These are phyloP conservation scores for Gnaphalium uliginosum DNA, from an alignment of 129 eudicot species.

Conservation along the genomic window DNA sequence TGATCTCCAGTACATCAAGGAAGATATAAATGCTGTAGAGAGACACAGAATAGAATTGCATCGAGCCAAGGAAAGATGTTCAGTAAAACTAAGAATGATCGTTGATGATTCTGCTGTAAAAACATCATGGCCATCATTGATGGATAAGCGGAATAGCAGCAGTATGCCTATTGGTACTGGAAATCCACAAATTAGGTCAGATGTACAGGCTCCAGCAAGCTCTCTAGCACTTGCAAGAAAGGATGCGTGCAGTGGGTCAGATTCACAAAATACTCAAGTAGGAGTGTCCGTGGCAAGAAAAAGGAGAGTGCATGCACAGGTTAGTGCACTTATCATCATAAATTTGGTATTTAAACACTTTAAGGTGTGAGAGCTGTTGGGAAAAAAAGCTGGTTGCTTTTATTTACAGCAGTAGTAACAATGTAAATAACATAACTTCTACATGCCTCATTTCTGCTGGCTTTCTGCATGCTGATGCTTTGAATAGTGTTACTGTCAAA, in stretches of 20 bases:
- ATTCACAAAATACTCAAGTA: conserved; percentile 54
- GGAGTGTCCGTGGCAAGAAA: conserved; percentile 64
- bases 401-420: background rate
- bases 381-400: background rate
- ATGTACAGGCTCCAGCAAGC: conserved; percentile 42
- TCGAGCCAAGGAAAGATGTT: conserved; percentile 60
- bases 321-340: conserved; percentile 21
- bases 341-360: background rate
- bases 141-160: conserved; percentile 55
- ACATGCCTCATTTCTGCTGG: background rate
- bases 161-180: conserved; percentile 30
- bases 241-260: conserved; percentile 49
- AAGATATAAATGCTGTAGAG: conserved; percentile 79
- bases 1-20: conserved; percentile 79
- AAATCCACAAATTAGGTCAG: conserved; percentile 39
- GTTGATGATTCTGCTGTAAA: conserved; percentile 46
- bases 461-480: background rate
- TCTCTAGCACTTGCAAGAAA: conserved; percentile 43
- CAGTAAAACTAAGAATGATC: conserved; percentile 53
- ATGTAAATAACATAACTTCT: background rate
- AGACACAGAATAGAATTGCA: conserved; percentile 59
- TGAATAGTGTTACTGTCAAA: background rate
- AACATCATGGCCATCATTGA: conserved; percentile 53
- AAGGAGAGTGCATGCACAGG: conserved; percentile 81
- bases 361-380: background rate